phyloP scores from a whole-genome alignment of 2,329 filamentous ascomycete genomes.

The Colletotrichum caudatum region DNA sequence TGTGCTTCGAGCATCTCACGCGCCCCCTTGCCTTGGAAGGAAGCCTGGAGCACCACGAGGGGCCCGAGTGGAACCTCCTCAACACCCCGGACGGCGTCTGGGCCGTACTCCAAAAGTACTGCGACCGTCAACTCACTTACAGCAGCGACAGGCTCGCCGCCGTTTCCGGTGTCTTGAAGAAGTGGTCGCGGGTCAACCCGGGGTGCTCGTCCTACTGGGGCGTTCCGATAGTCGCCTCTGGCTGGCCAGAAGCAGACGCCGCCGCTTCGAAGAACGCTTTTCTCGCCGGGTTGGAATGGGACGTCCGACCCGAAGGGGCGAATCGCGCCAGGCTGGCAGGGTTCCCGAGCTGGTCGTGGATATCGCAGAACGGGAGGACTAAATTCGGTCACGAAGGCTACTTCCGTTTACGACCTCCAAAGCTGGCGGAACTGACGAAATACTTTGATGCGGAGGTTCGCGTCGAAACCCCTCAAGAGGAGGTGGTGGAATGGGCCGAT shows the following conservation, averaged over 20 bases:
- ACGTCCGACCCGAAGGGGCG: not conserved
- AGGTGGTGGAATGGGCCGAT: not conserved
- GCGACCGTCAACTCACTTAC: conserved; percentile 3
- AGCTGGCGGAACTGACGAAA: not conserved
- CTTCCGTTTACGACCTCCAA: conserved; percentile 8
- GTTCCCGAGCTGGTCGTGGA: conserved; percentile 22
- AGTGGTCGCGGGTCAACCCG: conserved; percentile 3
- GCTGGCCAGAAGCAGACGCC: not conserved
- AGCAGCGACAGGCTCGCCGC: conserved; percentile 15
- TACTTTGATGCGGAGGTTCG: conserved; percentile 11
- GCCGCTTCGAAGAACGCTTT: not conserved
- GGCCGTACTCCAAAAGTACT: conserved; percentile 13
- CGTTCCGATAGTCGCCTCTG: conserved; percentile 14
- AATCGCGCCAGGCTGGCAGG: not conserved
- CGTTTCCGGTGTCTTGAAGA: conserved; percentile 9
- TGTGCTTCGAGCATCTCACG: conserved; percentile 49
- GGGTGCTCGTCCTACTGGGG: conserved; percentile 20
- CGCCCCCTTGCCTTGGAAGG: conserved; percentile 2
- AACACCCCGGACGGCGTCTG: conserved; percentile 16
- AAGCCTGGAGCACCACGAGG: conserved; percentile 17
- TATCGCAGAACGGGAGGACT: not conserved
- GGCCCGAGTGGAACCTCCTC: conserved; percentile 20
- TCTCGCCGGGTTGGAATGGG: conserved; percentile 10
- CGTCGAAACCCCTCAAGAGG: not conserved
- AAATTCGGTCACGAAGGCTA: conserved; percentile 3